Evolutionary conservation across 208 protist genomes (phyloP), one percentile per base, ranked within the genome.

Genomic region (Leishmania tropica): DNA sequence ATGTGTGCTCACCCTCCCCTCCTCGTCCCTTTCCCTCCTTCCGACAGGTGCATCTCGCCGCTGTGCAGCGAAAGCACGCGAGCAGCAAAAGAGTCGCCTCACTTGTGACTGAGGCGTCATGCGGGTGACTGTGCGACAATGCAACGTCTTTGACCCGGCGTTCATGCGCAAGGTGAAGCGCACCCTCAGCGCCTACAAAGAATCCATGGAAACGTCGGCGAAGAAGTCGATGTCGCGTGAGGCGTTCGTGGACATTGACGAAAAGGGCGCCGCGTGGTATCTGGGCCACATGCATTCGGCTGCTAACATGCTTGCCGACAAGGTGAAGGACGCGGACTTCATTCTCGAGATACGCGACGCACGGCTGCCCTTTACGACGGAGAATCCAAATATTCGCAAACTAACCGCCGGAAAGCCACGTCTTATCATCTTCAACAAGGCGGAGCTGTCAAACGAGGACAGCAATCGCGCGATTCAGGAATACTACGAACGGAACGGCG

Each of bases 271-370:
- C 0, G 95, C 95, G 60, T 98, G 95, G 94, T 98, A 95, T 65
- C 80, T 98, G 37, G 95, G 95, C 1, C 93, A 98, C 87, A 98
- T 98, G 95, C 88, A 91, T 54, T 85, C 90, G 40, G 88, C 93
- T 45, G 89, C 87, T 0, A 85, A 78, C 10, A 79, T 85, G 24
- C 80, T 98, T 17, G 78, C 79, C n/a, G 88, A 92, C 21, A 96
- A 97, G 76, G 86, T 96, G 11, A 92, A 90, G 75, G 85, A 96
- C 68, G 89, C 94, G 21, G 97, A 99, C 81, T 96, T 98, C 81
- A 80, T 99, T 42, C 80, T 99, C 54, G 96, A 99, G 79, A 96
- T 99, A 70, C 95, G 96, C 45, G 97, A 99, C 64, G 97, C 96
- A 0, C 89, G 97, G 0, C 79, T 98, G 45, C 96, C 96, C 28